These are phyloP conservation scores for Fusarium armeniacum DNA, from an alignment of 2,329 filamentous ascomycete genomes.

Conservation along the genomic window DNA sequence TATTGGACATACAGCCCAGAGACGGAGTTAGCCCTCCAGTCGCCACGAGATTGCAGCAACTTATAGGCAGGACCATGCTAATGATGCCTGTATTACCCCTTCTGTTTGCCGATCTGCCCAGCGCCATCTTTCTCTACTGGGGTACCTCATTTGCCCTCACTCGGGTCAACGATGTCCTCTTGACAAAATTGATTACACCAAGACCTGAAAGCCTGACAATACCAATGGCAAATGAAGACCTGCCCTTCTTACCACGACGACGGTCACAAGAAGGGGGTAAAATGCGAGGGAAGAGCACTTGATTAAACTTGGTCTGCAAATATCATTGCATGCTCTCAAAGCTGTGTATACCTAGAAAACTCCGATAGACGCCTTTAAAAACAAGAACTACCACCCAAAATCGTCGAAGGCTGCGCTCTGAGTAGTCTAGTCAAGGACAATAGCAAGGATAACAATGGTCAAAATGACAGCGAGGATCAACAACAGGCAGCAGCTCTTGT, in stretches of 20 bases:
- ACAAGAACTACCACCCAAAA: constrained; percentile 36
- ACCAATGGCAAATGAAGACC: constrained; percentile 15
- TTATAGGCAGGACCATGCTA: constrained; percentile 52
- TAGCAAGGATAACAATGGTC: constrained; percentile 89
- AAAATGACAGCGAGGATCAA: constrained; percentile 90
- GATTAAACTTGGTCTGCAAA: constrained; percentile 43
- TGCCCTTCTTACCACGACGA: constrained; percentile 45
- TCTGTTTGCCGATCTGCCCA: constrained; percentile 55
- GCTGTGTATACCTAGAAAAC: constrained; percentile 46
- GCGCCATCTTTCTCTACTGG: constrained; percentile 60
- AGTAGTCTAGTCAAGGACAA: constrained; percentile 75
- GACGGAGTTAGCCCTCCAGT: constrained; percentile 32
- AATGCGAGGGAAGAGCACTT: constrained; percentile 8
- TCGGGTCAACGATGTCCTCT: constrained; percentile 53
- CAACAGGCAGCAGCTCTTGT: constrained; percentile 93
- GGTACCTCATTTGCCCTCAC: constrained; percentile 55
- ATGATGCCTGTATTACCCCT: constrained; percentile 55
- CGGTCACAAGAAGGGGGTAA: not conserved
- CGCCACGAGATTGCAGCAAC: constrained; percentile 44
- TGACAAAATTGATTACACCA: constrained; percentile 45
- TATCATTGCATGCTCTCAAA: constrained; percentile 42
- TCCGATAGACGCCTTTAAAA: constrained; percentile 46
- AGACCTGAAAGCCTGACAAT: constrained; percentile 35
- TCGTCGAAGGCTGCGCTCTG: constrained; percentile 31
- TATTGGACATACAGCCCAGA: constrained; percentile 44